Conservation (phyloP, 2,329 filamentous ascomycete genomes). For the Trichoderma harzianum region DNA sequence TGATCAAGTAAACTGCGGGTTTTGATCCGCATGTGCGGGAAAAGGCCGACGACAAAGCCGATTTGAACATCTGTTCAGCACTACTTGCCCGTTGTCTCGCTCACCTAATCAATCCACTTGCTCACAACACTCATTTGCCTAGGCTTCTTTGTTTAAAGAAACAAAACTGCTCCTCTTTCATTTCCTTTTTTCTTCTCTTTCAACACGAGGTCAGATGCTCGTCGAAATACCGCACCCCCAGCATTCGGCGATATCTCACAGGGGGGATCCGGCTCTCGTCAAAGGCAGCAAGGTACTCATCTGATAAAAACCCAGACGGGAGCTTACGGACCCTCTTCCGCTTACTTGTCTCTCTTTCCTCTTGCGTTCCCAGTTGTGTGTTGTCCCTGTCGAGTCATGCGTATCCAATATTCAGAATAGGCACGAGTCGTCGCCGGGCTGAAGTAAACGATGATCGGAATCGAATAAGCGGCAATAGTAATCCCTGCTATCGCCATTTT, state of each 20-base stretch:
- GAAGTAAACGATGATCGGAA: neutral
- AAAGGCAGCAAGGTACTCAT: neutral
- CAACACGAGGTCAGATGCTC: neutral
- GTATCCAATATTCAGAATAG: neutral
- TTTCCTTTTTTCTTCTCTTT: neutral
- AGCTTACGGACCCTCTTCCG: neutral
- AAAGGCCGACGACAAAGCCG: neutral
- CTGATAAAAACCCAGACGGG: neutral
- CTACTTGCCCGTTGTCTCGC: neutral
- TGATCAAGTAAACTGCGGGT: neutral
- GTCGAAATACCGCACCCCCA: neutral
- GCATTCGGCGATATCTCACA: neutral
- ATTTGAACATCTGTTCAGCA: neutral
- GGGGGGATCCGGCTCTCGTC: no score
- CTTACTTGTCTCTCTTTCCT: neutral
- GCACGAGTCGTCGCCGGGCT: neutral
- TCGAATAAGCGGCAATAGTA: neutral
- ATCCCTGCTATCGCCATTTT: neutral
- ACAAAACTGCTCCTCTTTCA: neutral
- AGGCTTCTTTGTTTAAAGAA: neutral
- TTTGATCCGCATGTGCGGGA: neutral
- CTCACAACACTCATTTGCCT: neutral
- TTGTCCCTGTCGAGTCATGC: neutral
- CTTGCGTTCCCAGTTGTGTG: neutral
- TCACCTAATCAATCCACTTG: slow-evolving; percentile 9